A percentile compares a stretch with the other conserved stretches of the same genome.
Evolutionary conservation across 306 rosid species (phyloP).

Genomic region (Citrullus amarus): DNA sequence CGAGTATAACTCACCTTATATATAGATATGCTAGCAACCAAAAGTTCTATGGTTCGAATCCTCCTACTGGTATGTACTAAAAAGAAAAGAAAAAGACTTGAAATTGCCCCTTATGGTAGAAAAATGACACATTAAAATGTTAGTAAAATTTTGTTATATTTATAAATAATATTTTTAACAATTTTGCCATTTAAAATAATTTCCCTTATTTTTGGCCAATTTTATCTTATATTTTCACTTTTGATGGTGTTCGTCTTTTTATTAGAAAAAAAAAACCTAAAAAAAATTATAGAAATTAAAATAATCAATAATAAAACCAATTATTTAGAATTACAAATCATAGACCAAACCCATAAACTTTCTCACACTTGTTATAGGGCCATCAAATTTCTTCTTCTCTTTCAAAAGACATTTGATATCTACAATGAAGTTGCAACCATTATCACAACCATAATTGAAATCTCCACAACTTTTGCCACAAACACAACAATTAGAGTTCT

Average conservation of each 20-base stretch:
- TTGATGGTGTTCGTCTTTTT: too few species aligned
- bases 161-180: too few species aligned
- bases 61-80: too few species aligned
- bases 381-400: slow-evolving; percentile 1
- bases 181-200: too few species aligned
- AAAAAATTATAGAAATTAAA: background rate
- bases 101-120: too few species aligned
- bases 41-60: too few species aligned
- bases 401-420: background rate
- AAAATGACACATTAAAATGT: background rate
- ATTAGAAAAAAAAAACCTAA: background rate
- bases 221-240: too few species aligned
- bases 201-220: too few species aligned
- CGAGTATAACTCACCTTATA: too few species aligned
- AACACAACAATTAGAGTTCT: background rate
- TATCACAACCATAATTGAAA: slow-evolving; percentile 5
- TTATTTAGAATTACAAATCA: background rate
- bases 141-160: too few species aligned
- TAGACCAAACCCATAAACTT: background rate
- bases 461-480: background rate
- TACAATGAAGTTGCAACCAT: background rate
- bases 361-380: background rate
- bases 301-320: background rate
- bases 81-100: too few species aligned
- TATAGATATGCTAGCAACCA: too few species aligned